These are phyloP conservation scores for Phlebiopsis gigantea DNA, from an alignment of 768 basidiomycete genomes.

Conservation along the genomic window DNA sequence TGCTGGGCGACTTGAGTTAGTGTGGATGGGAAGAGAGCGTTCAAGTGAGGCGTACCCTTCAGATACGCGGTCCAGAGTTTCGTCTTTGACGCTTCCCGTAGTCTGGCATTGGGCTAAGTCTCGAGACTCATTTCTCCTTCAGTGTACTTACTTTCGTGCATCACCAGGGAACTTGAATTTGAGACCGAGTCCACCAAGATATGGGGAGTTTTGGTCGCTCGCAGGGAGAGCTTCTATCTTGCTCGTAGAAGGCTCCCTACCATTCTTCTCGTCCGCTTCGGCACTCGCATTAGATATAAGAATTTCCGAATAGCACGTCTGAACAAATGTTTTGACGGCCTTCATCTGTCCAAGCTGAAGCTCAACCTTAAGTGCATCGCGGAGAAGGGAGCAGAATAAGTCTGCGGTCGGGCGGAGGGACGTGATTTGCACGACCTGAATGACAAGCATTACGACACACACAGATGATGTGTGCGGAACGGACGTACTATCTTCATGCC, in stretches of 20 bases:
- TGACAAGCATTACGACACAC: neutral
- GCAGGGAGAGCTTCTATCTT: slow-evolving; percentile 30
- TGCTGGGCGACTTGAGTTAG: slow-evolving; percentile 35
- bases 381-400: slow-evolving; percentile 83
- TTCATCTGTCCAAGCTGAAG: slow-evolving; percentile 93
- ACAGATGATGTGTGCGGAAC: neutral
- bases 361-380: slow-evolving; percentile 85
- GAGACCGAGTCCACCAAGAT: slow-evolving; percentile 75
- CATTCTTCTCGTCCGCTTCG: slow-evolving; percentile 66
- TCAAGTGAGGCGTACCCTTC: slow-evolving; percentile 41
- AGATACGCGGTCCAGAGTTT: slow-evolving; percentile 94
- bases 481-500: slow-evolving; percentile 81
- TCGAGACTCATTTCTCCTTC: neutral
- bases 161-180: slow-evolving; percentile 91
- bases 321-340: slow-evolving; percentile 80
- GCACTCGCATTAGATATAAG: slow-evolving; percentile 44
- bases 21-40: slow-evolving; percentile 4
- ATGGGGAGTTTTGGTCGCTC: slow-evolving; percentile 43
- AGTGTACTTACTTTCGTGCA: slow-evolving; percentile 68
- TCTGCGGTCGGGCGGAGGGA: slow-evolving; percentile 91
- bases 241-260: slow-evolving; percentile 49
- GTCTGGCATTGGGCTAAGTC: slow-evolving; percentile 33
- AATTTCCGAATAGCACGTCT: slow-evolving; percentile 93
- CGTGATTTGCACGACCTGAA: slow-evolving; percentile 85
- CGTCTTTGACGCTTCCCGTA: slow-evolving; percentile 89